Conservation (phyloP, 345 rosid species). For the Theobroma cacao region DNA sequence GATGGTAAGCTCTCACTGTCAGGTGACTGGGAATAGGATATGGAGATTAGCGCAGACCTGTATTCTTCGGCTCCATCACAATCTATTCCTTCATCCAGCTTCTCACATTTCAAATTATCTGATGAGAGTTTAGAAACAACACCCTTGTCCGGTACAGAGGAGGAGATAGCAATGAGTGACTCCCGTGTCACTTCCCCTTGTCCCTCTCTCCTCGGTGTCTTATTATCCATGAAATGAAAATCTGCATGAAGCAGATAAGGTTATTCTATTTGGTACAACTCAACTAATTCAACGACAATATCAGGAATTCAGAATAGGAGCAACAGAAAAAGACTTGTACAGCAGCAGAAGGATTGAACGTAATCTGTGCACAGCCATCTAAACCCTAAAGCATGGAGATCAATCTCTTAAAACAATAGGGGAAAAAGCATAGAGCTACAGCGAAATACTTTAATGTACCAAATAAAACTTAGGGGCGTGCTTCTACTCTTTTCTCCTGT, state of each 20-base stretch:
- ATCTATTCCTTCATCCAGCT: not conserved
- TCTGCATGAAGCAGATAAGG: not conserved
- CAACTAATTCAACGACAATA: not conserved
- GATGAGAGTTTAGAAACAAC: constrained; percentile 9
- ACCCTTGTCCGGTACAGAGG: constrained; percentile 23
- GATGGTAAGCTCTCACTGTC: constrained; percentile 2
- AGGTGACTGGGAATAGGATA: constrained; percentile 22
- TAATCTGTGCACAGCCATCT: not conserved
- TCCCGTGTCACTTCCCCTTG: constrained; percentile 24
- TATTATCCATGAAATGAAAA: constrained; percentile 11
- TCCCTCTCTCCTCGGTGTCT: not conserved
- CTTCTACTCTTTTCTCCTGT: too few species aligned
- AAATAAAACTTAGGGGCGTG: too few species aligned
- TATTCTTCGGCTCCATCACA: constrained; percentile 24
- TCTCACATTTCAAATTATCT: not conserved
- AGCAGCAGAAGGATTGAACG: not conserved
- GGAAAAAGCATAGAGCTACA: not conserved
- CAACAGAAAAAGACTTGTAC: not conserved
- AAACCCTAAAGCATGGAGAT: not conserved
- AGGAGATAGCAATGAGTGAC: constrained; percentile 31
- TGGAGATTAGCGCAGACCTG: constrained; percentile 37
- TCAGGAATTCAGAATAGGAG: not conserved
- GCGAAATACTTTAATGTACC: not conserved
- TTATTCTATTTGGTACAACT: not conserved
- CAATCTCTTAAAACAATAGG: not conserved